Percentiles rank a stretch among this genome's conserved stretches.
Conservation (phyloP, 2,329 filamentous ascomycete genomes). For the Colletotrichum sp. region DNA sequence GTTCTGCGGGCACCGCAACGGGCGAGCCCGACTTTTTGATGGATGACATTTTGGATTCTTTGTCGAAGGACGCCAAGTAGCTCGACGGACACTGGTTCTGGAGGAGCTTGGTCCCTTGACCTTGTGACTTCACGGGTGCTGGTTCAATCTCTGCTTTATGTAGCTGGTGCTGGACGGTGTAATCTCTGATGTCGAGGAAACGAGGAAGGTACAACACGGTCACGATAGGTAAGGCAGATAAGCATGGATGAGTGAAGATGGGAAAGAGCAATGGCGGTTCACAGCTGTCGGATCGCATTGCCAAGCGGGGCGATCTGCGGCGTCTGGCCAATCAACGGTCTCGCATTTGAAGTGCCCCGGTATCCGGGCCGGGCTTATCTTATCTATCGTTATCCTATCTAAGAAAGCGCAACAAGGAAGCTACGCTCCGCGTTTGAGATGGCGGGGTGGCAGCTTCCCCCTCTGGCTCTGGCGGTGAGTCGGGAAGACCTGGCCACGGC, state of each 20-base stretch:
- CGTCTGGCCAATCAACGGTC: not conserved
- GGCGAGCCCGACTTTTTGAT: constrained; percentile 15
- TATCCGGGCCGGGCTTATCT: not conserved
- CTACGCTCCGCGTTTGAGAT: not conserved
- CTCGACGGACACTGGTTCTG: not conserved
- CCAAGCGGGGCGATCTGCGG: not conserved
- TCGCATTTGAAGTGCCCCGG: not conserved
- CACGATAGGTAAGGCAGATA: not conserved
- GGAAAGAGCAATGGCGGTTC: not conserved
- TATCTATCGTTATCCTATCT: not conserved
- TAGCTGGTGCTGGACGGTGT: not conserved
- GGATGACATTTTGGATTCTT: constrained; percentile 6
- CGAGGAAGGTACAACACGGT: not conserved
- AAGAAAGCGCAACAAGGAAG: not conserved
- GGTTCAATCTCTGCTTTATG: not conserved
- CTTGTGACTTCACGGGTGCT: not conserved
- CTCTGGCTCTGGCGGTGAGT: not conserved
- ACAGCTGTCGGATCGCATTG: not conserved
- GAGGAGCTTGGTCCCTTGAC: not conserved
- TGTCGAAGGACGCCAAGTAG: not conserved
- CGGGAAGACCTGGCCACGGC: not conserved
- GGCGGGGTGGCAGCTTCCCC: not conserved
- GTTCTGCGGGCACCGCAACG: constrained; percentile 17
- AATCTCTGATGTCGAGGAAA: not conserved
- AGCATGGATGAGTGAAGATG: not conserved